Conservation (phyloP, 1,284 basidiomycete genomes). For the Trichosporon ovoides region DNA sequence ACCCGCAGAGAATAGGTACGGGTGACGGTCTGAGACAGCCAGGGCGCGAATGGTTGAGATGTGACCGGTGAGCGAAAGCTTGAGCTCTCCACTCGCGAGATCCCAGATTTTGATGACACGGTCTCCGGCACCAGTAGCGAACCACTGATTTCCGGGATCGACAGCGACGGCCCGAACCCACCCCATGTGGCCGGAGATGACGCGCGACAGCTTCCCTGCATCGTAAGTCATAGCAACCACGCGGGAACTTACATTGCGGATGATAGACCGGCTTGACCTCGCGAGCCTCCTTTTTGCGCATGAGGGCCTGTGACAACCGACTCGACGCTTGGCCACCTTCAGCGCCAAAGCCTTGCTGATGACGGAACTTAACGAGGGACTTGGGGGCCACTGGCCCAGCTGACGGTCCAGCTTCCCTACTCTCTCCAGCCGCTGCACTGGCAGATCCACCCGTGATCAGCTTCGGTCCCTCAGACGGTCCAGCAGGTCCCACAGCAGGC, state of each 20-base stretch:
- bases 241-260: conserved; percentile 58
- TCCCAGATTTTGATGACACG: conserved; percentile 99
- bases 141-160: conserved; percentile 98
- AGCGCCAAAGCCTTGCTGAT: conserved; percentile 48
- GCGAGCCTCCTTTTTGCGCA: conserved; percentile 81
- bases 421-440: background rate
- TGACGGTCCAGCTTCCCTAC: background rate
- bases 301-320: conserved; percentile 75
- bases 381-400: conserved; percentile 21
- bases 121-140: conserved; percentile 95
- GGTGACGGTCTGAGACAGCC: conserved; percentile 86
- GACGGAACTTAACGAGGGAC: conserved; percentile 47
- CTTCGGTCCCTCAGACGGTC: conserved; percentile 34
- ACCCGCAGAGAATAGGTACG: conserved; percentile 93
- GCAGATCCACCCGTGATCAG: conserved; percentile 8
- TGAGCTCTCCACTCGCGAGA: conserved; percentile 88
- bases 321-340: conserved; percentile 48
- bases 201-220: conserved; percentile 70
- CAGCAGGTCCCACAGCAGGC: conserved; percentile 59
- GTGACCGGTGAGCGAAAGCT: conserved; percentile 91
- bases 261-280: conserved; percentile 93
- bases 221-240: conserved; percentile 42
- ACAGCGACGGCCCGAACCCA: conserved; percentile 97
- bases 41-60: conserved; percentile 94
- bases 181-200: conserved; percentile 95